Evolutionary conservation across 306 rosid species (phyloP), one percentile per base, ranked within the genome.

Genomic region (Amphicarpaea edgeworthii): DNA sequence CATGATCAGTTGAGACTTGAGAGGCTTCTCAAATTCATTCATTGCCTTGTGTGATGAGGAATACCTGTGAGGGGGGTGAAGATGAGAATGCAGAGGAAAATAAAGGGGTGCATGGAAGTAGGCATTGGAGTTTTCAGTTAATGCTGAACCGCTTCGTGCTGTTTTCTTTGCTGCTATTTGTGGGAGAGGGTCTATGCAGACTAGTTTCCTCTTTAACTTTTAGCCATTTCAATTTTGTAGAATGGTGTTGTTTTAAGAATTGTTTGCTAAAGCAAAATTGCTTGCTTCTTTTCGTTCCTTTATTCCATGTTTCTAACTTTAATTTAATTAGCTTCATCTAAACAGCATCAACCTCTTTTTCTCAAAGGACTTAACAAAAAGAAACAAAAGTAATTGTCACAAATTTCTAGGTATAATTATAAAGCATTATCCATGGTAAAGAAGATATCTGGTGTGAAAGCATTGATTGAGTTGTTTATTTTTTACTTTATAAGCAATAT

Each of bases 31-130:
- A 40, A 40, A n/a, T n/a, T n/a, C n/a, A n/a, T 4, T 57, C 63
- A 57, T 12, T 54, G 8, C 7, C 37, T 66, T 19, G 21, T 21
- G 57, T 32, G 46, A 8, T 17, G 19, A 75, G 49, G 21, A 34
- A 17, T 74, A 81, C 87, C 84, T 81, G 74, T 17, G 66, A 72
- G 63, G 76, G 82, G 57, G 79, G 77, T 41, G 79, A 75, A 55
- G 81, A 77, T 17, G 78, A 85, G 65, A 26, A 73, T 70, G 77
- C 12, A 69, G 59, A 68, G 32, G 79, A 86, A 45, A 73, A 62
- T 30, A 77, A 75, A 32, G 73, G 47, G 16, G 21, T 67, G 68
- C 11, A 61, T 79, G 26, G 68, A 61, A 54, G 78, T 70, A 34
- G 85, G 26, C 91, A 89, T 87, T 66, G 68, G 38, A 42, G 32